A percentile compares a stretch with the other conserved stretches of the same genome.
Conservation (phyloP, 2,329 filamentous ascomycete species). For the Huntiella bhutanensis region DNA sequence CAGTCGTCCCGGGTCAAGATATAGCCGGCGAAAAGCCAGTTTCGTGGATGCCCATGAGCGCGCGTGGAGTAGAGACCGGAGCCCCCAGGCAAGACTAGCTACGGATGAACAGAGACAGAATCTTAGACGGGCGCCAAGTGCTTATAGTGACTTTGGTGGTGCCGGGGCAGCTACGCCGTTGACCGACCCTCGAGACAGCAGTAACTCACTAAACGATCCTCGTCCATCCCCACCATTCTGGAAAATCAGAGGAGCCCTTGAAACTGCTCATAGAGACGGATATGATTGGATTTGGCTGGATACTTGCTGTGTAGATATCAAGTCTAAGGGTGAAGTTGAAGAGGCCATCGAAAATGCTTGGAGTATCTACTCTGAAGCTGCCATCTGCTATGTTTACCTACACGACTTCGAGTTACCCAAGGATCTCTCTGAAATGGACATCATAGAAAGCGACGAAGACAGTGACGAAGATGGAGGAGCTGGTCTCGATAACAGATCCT, state of each 20-base stretch:
- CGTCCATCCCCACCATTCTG: conserved; percentile 5
- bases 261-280: conserved; percentile 11
- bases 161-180: conserved; percentile 3
- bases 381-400: conserved; percentile 16
- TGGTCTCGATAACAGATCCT: conserved; percentile 2
- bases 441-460: neutral
- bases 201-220: neutral
- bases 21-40: neutral
- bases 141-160: conserved; percentile 8
- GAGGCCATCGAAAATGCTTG: conserved; percentile 17
- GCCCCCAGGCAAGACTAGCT: neutral
- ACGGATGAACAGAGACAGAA: neutral
- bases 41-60: neutral
- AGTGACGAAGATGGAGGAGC: conserved; percentile 8
- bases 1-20: neutral
- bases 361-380: conserved; percentile 14
- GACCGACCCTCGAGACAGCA: conserved; percentile 7
- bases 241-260: conserved; percentile 7
- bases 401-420: conserved; percentile 12
- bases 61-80: conserved; percentile 1
- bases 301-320: conserved; percentile 18
- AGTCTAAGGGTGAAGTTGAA: conserved; percentile 15
- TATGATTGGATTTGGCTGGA: conserved; percentile 16
- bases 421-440: conserved; percentile 7
- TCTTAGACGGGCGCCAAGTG: neutral